Conservation (phyloP, 768 basidiomycete species). For the Boletus sensibilis region DNA sequence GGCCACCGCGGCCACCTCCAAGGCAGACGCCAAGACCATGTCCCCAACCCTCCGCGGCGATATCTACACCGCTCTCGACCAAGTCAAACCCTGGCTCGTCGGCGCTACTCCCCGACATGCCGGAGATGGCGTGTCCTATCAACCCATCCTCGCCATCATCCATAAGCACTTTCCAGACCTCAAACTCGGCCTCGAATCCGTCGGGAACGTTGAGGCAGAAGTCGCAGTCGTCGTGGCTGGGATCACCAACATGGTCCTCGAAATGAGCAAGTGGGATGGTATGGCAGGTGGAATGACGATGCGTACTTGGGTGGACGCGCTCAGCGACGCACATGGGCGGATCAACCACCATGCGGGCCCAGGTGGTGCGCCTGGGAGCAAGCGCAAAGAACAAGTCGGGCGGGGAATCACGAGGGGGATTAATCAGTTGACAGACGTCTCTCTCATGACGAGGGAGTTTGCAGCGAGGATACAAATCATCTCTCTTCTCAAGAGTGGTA, state of each 20-base stretch:
- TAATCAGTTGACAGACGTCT: slow-evolving; percentile 48
- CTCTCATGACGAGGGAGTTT: slow-evolving; percentile 53
- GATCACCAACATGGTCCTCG: slow-evolving; percentile 52
- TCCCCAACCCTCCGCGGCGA: slow-evolving; percentile 50
- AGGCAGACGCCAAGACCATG: slow-evolving; percentile 37
- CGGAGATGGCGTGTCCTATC: slow-evolving; percentile 55
- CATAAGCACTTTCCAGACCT: slow-evolving; percentile 51
- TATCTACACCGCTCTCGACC: slow-evolving; percentile 50
- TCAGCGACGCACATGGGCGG: slow-evolving; percentile 44
- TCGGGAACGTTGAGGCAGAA: slow-evolving; percentile 49
- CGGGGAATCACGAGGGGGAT: slow-evolving; percentile 52
- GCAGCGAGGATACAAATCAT: slow-evolving; percentile 55
- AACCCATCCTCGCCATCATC: slow-evolving; percentile 42
- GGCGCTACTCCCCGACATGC: slow-evolving; percentile 43
- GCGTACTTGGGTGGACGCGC: slow-evolving; percentile 51
- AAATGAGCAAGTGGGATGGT: slow-evolving; percentile 55
- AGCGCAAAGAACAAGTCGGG: slow-evolving; percentile 43
- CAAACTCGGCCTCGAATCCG: slow-evolving; percentile 45
- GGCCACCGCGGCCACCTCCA: slow-evolving; percentile 18
- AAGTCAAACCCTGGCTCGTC: slow-evolving; percentile 45
- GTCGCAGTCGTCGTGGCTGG: slow-evolving; percentile 50
- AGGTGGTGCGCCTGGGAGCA: slow-evolving; percentile 12
- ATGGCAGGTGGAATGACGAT: slow-evolving; percentile 58
- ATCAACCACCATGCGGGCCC: slow-evolving; percentile 7
- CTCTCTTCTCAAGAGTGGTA: slow-evolving; percentile 50